Evolutionary conservation across 1,139 yeast species (phyloP).

Genomic region (Blastobotrys petasosporus): DNA sequence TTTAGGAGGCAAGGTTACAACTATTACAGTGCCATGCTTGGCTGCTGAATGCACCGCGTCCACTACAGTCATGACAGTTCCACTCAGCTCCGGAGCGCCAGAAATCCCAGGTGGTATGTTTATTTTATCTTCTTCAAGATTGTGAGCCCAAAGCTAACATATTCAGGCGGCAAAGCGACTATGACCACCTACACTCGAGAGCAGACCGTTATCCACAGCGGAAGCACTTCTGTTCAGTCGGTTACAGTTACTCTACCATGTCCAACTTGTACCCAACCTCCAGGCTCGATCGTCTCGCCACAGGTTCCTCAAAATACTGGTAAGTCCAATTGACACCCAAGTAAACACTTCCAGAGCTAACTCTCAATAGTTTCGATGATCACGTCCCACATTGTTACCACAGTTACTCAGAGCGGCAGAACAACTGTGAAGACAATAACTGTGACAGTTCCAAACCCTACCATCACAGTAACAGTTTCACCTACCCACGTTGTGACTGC

Average conservation of each 20-base stretch:
- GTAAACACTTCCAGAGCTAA: constrained; percentile 1
- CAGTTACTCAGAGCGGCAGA: constrained; percentile 6
- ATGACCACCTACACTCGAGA: constrained; percentile 13
- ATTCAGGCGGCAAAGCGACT: constrained; percentile 6
- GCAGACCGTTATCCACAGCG: constrained; percentile 6
- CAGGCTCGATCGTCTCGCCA: constrained; percentile 8
- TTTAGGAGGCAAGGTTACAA: constrained; percentile 2
- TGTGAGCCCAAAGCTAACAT: background rate
- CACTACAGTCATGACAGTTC: constrained; percentile 15
- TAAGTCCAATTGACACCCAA: background rate
- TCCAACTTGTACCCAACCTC: constrained; percentile 15
- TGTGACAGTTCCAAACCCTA: constrained; percentile 23
- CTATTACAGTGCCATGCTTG: constrained; percentile 20
- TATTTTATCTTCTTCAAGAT: too few relatives aligned
- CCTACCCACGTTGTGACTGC: too few relatives aligned
- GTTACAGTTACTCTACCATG: constrained; percentile 24
- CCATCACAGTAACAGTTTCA: constrained; percentile 9
- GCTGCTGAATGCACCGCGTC: constrained; percentile 13
- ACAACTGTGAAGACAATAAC: constrained; percentile 18
- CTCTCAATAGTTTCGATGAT: constrained; percentile 7
- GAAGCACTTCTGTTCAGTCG: constrained; percentile 16
- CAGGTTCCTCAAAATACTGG: constrained; percentile 14
- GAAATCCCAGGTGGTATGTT: constrained; percentile 6
- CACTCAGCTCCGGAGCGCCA: background rate
- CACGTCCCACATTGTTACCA: constrained; percentile 5